phyloP scores from a whole-genome alignment of 371 early-diverging fungal species.

The Mortierella sp. region DNA sequence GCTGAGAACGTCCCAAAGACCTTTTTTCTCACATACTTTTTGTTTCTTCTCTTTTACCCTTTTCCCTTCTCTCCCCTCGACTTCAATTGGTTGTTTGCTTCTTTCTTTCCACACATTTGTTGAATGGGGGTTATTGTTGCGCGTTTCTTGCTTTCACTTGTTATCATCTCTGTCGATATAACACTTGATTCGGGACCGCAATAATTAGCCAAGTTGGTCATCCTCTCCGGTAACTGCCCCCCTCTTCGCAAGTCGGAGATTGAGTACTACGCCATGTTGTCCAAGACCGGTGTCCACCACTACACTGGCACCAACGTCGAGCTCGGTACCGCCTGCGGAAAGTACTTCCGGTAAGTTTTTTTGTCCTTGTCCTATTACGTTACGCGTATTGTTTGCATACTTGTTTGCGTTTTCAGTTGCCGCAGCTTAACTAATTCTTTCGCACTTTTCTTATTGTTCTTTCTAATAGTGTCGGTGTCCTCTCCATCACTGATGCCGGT shows the following conservation, averaged over 20 bases:
- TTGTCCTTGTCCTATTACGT: background rate
- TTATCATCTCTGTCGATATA: constrained; percentile 24
- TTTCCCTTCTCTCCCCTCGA: constrained; percentile 6
- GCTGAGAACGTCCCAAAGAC: constrained; percentile 61
- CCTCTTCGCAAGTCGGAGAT: constrained; percentile 99
- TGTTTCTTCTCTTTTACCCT: constrained; percentile 11
- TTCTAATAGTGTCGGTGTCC: constrained; percentile 78
- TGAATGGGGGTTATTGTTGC: constrained; percentile 17
- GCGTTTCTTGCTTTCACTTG: constrained; percentile 22
- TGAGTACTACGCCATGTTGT: constrained; percentile 99
- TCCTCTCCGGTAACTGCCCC: constrained; percentile 99
- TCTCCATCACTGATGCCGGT: constrained; percentile 98
- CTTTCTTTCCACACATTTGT: constrained; percentile 11
- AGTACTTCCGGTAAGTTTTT: constrained; percentile 90
- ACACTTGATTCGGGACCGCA: constrained; percentile 11
- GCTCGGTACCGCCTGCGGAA: constrained; percentile 99
- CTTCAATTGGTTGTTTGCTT: constrained; percentile 23
- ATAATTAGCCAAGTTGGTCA: constrained; percentile 92
- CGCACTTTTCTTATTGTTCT: background rate
- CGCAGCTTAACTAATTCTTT: background rate
- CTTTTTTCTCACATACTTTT: constrained; percentile 40
- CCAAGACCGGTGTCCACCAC: constrained; percentile 99
- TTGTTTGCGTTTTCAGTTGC: background rate
- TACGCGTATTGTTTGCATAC: background rate
- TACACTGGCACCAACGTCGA: constrained; percentile 98